Base-by-base conservation (phyloP, 208 protist species). In the Acanthamoeba polyphaga region DNA sequence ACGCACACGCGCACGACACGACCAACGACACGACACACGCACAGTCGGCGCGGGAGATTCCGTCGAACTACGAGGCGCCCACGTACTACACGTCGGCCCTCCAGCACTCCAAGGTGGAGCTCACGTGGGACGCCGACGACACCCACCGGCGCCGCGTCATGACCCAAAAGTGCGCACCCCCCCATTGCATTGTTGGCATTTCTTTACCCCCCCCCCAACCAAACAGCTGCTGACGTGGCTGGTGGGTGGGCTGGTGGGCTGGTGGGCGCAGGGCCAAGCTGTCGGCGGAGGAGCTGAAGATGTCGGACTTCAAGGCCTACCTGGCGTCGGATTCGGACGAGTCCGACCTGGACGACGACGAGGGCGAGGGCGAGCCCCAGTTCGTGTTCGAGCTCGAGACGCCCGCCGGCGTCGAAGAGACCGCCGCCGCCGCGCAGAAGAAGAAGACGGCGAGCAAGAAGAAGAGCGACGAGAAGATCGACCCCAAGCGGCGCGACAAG, bases 41-140 rank as follows among this genome's bases (percentile, higher is more conserved):
- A 60, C 27, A 95, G 51, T 72, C 12, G 4, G 91, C 92, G n/a
- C 70, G 58, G 22, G 78, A 91, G 60, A 27, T 96, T 17, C 95
- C 96, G 38, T 87, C 94, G 15, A 95, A 90, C 24, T 97, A 97
- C 74, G n/a, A 49, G 34, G 74, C 96, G 51, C 95, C 96, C 13
- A 43, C 60, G 5, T 97, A 97, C 78, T 24, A 64, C 19, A 96
- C 95, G 10, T 84, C 32, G 24, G 97, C 97, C 27, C 96, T 98
- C 51, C 96, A 97, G 60, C 96, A 97, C 74, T 96, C 96, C 3
- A 82, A 88, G 3, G 95, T 98, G 7, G 87, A 97, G 74, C 95
- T 98, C 53, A 98, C 97, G 15, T 98, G 97, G 97, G 97, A 98
- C 62, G 92, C 74, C 22, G 82, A 94, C 2, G 97, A 98, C n/a